A percentile compares a stretch with the other conserved stretches of the same genome.
Evolutionary conservation across 225 moss, liverwort and hornwort species (phyloP).

Genomic region (Bryum argenteum): DNA sequence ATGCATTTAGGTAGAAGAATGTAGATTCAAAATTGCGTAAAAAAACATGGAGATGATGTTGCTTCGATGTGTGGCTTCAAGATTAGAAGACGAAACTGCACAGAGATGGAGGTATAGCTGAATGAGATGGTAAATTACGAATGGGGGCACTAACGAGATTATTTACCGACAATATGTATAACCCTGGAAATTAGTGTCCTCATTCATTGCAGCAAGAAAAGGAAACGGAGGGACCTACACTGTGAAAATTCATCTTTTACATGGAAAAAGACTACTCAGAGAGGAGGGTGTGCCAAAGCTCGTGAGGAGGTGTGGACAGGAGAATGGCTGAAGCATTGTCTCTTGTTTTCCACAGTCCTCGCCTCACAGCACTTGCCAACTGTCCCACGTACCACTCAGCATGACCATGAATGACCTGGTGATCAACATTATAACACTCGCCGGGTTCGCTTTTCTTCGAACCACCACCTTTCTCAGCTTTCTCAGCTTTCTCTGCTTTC

Average conservation of each 20-base stretch:
- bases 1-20: too few species aligned
- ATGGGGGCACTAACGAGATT: too few species aligned
- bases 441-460: constrained; percentile 26
- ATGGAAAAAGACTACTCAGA: constrained; percentile 31
- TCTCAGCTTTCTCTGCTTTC: constrained; percentile 19
- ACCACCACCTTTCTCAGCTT: constrained; percentile 28
- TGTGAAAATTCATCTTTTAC: neutral
- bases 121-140: too few species aligned
- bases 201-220: too few species aligned
- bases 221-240: neutral
- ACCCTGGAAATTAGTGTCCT: too few species aligned
- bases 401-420: constrained; percentile 77
- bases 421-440: constrained; percentile 52
- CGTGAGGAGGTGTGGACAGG: constrained; percentile 66
- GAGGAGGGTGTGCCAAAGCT: constrained; percentile 73
- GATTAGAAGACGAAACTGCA: neutral
- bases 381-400: constrained; percentile 79
- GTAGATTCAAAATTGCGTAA: too few species aligned
- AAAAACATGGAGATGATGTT: too few species aligned
- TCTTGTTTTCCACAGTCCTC: constrained; percentile 72
- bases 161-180: too few species aligned
- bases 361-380: constrained; percentile 68
- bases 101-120: neutral
- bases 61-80: neutral
- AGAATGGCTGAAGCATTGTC: constrained; percentile 74